A percentile compares a stretch with the other conserved stretches of the same genome.
phyloP scores from a whole-genome alignment of 2,329 filamentous ascomycete genomes.

The Lachnellula subtilissima region DNA sequence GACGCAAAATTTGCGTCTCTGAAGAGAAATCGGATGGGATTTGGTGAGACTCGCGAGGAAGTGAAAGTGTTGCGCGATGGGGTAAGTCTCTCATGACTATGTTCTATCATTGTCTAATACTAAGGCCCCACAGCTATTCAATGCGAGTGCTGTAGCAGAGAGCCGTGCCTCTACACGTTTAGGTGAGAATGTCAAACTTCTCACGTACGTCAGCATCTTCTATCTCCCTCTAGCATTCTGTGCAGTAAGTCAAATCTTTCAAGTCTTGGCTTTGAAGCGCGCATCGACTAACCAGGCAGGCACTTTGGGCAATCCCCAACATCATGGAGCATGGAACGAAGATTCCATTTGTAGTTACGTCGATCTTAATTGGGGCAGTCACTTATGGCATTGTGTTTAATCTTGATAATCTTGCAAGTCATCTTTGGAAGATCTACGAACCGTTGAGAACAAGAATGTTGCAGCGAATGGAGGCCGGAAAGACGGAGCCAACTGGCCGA shows the following conservation, averaged over 20 bases:
- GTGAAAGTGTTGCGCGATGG: not conserved
- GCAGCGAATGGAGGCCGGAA: not conserved
- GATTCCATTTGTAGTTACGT: conserved; percentile 1
- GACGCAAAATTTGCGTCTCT: not conserved
- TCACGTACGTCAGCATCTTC: conserved; percentile 1
- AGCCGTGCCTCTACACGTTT: not conserved
- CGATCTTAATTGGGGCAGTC: not conserved
- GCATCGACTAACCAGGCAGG: not conserved
- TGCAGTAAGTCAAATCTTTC: not conserved
- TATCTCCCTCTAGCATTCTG: conserved; percentile 1
- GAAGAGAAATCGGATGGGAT: not conserved
- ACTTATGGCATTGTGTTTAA: conserved; percentile 7
- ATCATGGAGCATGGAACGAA: not conserved
- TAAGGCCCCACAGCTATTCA: not conserved
- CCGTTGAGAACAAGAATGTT: not conserved
- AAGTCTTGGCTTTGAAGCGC: not conserved
- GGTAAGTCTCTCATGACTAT: not conserved
- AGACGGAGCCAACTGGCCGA: not conserved
- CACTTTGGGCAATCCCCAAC: not conserved
- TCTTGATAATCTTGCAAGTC: not conserved
- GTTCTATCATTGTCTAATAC: not conserved
- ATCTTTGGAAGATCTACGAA: not conserved
- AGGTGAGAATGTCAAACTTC: conserved; percentile 1
- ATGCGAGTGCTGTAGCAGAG: not conserved
- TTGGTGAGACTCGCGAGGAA: not conserved